phyloP scores from a whole-genome alignment of 2,329 filamentous ascomycete genomes.

The Aspergillus bombycis region DNA sequence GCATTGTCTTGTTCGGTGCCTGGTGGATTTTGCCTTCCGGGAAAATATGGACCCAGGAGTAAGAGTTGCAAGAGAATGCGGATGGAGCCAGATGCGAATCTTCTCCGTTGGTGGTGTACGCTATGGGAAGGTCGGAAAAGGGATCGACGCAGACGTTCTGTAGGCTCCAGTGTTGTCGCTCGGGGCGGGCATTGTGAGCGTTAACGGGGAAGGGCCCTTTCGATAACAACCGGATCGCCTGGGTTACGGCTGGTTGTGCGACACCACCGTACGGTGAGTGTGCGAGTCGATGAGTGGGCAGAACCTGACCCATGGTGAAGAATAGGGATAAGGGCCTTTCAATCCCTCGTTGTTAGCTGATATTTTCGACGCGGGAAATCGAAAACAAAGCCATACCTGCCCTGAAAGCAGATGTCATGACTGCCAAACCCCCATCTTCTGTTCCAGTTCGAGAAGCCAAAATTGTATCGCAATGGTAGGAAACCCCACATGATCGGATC shows the following conservation, averaged over 20 bases:
- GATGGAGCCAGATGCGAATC: slow-evolving; percentile 69
- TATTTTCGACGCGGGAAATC: neutral
- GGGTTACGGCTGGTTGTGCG: slow-evolving; percentile 84
- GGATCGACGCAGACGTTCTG: slow-evolving; percentile 51
- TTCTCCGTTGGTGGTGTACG: slow-evolving; percentile 43
- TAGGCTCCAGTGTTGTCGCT: slow-evolving; percentile 42
- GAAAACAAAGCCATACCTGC: slow-evolving; percentile 60
- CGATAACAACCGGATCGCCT: slow-evolving; percentile 83
- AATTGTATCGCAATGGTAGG: slow-evolving; percentile 73
- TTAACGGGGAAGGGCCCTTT: slow-evolving; percentile 60
- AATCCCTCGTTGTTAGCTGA: neutral
- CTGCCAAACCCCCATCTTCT: slow-evolving; percentile 88
- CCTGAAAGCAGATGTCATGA: slow-evolving; percentile 93
- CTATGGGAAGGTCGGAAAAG: slow-evolving; percentile 48
- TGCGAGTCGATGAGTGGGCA: slow-evolving; percentile 81
- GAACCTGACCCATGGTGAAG: slow-evolving; percentile 85
- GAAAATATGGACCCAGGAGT: slow-evolving; percentile 92
- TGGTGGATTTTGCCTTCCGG: slow-evolving; percentile 96
- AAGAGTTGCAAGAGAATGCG: slow-evolving; percentile 67
- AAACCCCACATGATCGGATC: slow-evolving; percentile 94
- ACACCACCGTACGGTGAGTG: slow-evolving; percentile 81
- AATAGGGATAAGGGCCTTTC: slow-evolving; percentile 70
- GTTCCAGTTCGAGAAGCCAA: slow-evolving; percentile 66
- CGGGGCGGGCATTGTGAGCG: slow-evolving; percentile 45
- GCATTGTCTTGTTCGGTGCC: slow-evolving; percentile 73